Percentiles rank a stretch among this genome's conserved stretches.
Evolutionary conservation across 2,329 filamentous ascomycete species (phyloP).

Genomic region (Nigrospora oryzae): DNA sequence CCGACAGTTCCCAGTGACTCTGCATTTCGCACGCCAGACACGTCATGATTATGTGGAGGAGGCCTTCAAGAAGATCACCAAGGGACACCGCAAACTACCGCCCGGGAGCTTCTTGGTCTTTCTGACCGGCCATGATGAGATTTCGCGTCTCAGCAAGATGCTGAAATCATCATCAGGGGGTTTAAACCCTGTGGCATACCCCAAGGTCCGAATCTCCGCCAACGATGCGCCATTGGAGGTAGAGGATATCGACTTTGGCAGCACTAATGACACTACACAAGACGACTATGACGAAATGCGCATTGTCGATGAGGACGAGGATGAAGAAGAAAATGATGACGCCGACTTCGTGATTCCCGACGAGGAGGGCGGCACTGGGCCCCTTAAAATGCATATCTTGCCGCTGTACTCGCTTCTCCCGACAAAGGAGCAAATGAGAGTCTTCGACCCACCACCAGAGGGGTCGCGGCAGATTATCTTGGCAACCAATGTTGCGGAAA

Average conservation of each 20-base stretch:
- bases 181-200: constrained; percentile 46
- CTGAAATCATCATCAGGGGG: constrained; percentile 61
- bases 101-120: constrained; percentile 90
- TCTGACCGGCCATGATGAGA: constrained; percentile 88
- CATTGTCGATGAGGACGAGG: constrained; percentile 46
- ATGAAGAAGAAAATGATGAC: constrained; percentile 53
- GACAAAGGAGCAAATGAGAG: constrained; percentile 80
- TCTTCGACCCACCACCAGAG: constrained; percentile 80
- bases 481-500: constrained; percentile 95
- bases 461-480: constrained; percentile 79
- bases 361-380: constrained; percentile 53
- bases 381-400: constrained; percentile 75
- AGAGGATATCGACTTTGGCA: constrained; percentile 80
- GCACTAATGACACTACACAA: constrained; percentile 59
- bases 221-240: constrained; percentile 72
- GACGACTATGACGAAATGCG: constrained; percentile 46
- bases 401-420: constrained; percentile 90
- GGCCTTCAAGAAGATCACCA: constrained; percentile 76
- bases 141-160: constrained; percentile 70
- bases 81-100: constrained; percentile 83
- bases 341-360: constrained; percentile 63
- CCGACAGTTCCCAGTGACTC: constrained; percentile 80
- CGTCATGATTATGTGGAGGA: constrained; percentile 86
- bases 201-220: constrained; percentile 67
- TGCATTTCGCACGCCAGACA: constrained; percentile 80